These are phyloP conservation scores for Raphanus raphanistrum DNA, from an alignment of 345 rosid species.

Conservation along the genomic window DNA sequence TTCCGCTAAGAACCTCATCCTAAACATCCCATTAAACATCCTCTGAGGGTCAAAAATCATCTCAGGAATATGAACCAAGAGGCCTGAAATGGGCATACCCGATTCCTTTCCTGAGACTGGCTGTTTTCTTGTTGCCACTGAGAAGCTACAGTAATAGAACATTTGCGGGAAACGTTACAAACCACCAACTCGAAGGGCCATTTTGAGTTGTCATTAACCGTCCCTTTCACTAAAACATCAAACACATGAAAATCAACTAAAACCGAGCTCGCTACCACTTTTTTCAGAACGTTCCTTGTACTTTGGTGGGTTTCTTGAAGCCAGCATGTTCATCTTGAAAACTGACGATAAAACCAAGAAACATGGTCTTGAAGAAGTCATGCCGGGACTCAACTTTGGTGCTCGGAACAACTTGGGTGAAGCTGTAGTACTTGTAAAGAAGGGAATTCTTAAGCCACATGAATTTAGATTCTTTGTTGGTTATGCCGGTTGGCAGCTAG, in stretches of 20 bases:
- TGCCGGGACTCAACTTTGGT: conserved; percentile 79
- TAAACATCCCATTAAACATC: too few relatives aligned
- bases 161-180: too few relatives aligned
- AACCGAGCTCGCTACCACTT: conserved; percentile 77
- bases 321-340: conserved; percentile 7
- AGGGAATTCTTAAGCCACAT: conserved; percentile 68
- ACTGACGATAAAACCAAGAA: conserved; percentile 34
- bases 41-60: too few relatives aligned
- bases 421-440: conserved; percentile 76
- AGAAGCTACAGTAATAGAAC: too few relatives aligned
- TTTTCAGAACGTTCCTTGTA: conserved; percentile 80
- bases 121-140: too few relatives aligned
- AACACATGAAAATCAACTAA: conserved; percentile 76
- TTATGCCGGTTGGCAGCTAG: conserved; percentile 89
- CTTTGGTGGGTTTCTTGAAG: conserved; percentile 87
- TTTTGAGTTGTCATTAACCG: conserved; percentile 62
- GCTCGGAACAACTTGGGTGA: conserved; percentile 74
- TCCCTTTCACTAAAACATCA: conserved; percentile 75
- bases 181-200: too few relatives aligned
- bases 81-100: too few relatives aligned
- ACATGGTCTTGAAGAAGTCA: conserved; percentile 73
- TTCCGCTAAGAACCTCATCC: too few relatives aligned
- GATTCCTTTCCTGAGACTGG: too few relatives aligned
- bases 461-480: conserved; percentile 90
- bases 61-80: too few relatives aligned